phyloP scores from a whole-genome alignment of 345 rosid genomes.

The Populus ilicifolia region DNA sequence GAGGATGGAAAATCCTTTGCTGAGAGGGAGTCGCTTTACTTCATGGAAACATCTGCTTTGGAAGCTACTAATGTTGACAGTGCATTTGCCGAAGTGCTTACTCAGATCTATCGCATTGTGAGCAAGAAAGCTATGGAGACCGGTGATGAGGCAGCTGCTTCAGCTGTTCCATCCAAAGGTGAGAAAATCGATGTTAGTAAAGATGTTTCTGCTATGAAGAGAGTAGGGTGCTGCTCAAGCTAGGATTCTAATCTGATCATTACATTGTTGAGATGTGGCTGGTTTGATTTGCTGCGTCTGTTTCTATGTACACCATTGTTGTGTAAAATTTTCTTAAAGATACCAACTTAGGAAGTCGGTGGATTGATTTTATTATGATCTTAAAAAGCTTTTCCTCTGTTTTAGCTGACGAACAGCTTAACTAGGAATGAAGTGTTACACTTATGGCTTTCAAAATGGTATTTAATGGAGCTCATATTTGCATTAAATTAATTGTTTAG shows the following conservation, averaged over 20 bases:
- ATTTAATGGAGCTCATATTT: neutral
- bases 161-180: constrained; percentile 66
- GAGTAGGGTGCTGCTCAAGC: constrained; percentile 82
- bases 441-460: constrained; percentile 10
- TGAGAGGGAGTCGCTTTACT: constrained; percentile 75
- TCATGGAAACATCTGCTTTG: constrained; percentile 94
- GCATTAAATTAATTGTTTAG: neutral
- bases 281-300: constrained; percentile 24
- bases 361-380: constrained; percentile 21
- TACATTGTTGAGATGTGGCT: constrained; percentile 21
- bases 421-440: constrained; percentile 20
- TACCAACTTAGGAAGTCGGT: constrained; percentile 22
- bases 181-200: constrained; percentile 77
- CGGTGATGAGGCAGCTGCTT: constrained; percentile 44
- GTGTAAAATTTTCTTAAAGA: constrained; percentile 39
- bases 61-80: constrained; percentile 83
- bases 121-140: constrained; percentile 90
- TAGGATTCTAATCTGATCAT: constrained; percentile 30
- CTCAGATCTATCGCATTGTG: constrained; percentile 73
- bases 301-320: constrained; percentile 18
- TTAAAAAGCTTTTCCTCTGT: constrained; percentile 16
- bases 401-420: constrained; percentile 16
- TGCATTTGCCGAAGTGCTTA: constrained; percentile 84
- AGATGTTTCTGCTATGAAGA: constrained; percentile 93
- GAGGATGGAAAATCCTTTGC: constrained; percentile 83